Evolutionary conservation across 1,284 basidiomycete genomes (phyloP), one percentile per base, ranked within the genome.

Genomic region (Trichosporon sp.): DNA sequence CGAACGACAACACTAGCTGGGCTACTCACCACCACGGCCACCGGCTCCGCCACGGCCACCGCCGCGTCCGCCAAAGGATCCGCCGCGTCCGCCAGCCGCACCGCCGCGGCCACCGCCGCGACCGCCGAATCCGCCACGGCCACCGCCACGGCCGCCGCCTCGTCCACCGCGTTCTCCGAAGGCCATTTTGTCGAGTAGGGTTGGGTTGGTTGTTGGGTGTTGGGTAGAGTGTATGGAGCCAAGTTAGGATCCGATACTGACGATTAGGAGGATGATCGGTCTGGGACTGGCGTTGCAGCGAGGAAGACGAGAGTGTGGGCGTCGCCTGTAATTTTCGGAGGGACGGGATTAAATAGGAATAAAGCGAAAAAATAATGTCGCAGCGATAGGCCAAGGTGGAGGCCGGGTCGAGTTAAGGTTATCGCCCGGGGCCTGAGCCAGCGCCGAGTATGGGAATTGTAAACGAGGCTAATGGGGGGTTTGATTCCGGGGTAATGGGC

Each of bases 111-210:
- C 72, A 38, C 84, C 82, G 44, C 80, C 75, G 29, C 75, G 72
- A 53, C 82, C 79, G 65, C 81, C 85, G 73, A 77, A 78, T 47
- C 76, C 76, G 66, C 83, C 83, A 72, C 85, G 85, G 31, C 85
- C 78, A 47, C 79, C 78, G 72, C 82, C 80, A 60, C 80, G 76
- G 65, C 75, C 78, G 66, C 81, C 81, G 38, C 81, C 78, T 66
- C 82, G 78, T 71, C 83, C 86, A 73, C 85, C 84, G 69, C 85
- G 83, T 62, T 83, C 86, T 70, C 83, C 83, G 77, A 83, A 84
- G 72, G 80, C 80, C 83, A 84, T 84, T 75, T 69, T 77, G 44
- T 64, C 65, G 47, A 51, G 38, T 66, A 35, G 66, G 58, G 34
- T 68, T 51, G 47, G 56, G 62, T 38, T 60, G 63, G 34, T 56